Evolutionary conservation across 768 basidiomycete species (phyloP), one percentile per base, ranked within the genome.

Genomic region (Psilocybe cyanescens): DNA sequence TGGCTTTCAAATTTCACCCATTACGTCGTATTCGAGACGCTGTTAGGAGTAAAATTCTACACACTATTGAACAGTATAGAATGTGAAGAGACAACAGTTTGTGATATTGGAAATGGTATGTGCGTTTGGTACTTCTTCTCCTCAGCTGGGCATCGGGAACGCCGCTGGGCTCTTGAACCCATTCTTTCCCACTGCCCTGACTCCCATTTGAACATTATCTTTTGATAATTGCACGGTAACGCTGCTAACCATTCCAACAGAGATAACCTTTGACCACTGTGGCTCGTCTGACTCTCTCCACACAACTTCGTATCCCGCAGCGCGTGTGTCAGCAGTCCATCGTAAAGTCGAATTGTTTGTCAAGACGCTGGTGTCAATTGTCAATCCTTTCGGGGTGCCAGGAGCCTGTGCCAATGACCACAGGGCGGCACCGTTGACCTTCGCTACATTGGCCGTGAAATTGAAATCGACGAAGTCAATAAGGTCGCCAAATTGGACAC

Each of bases 351-450:
- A 84, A 62, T 85, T 85, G 72, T 85, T 85, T 39, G 81, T 82
- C 61, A 84, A 68, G 41, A 77, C 74, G 24, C 73, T 73, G 28
- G 82, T 80, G 66, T 82, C 81, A 46, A 85, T 71, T 33, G 71
- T 71, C 8, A 82, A 79, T 56, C 79, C 78, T 69, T 78, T 81
- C 5, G 83, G 83, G 14, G 82, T 84, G n/a, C 82, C 82, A 3
- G 84, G 84, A 1, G 83, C 83, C 55, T 83, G 79, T 5, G 84
- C 85, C n/a, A 86, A 75, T 14, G 83, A 82, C 83, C 83, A 86
- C 17, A 85, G 51, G 4, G 79, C 79, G 1, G 81, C 83, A 2
- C 78, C 81, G 61, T 85, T 85, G 49, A 85, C 83, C 51, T 73
- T 77, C 8, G 79, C 83, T 12, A 84, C 84, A 19, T 82, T 78